Evolutionary conservation across 148 eudicot species (phyloP).

Genomic region (Rhododendron ovatum): DNA sequence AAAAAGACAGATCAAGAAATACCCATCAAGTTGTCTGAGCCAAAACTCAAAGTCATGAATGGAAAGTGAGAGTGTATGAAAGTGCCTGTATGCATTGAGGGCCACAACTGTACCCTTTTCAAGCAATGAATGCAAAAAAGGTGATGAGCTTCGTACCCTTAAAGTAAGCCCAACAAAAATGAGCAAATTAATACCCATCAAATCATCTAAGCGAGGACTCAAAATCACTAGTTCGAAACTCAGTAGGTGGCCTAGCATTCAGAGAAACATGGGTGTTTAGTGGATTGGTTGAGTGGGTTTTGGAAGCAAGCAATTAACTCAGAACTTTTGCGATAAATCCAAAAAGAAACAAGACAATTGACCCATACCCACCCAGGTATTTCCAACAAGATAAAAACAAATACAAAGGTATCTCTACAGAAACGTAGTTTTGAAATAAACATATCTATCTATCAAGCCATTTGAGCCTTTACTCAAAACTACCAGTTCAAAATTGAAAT

Average conservation of each 20-base stretch:
- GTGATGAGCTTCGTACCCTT: no score
- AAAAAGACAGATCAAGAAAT: slow-evolving; percentile 4
- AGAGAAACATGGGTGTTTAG: background rate
- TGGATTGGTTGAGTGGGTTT: background rate
- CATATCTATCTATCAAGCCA: background rate
- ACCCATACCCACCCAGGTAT: background rate
- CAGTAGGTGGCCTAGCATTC: background rate
- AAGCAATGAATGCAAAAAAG: no score
- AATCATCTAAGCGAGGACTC: background rate
- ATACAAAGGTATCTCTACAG: background rate
- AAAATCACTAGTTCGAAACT: background rate
- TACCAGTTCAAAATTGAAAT: background rate
- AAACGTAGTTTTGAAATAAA: background rate
- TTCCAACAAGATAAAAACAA: background rate
- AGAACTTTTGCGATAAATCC: background rate
- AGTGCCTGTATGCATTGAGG: background rate
- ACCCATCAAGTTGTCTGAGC: slow-evolving; percentile 23
- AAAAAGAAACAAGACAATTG: background rate
- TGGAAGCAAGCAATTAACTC: background rate
- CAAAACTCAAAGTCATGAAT: slow-evolving; percentile 11
- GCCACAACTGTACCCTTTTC: no score
- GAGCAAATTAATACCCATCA: background rate
- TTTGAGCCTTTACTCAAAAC: background rate
- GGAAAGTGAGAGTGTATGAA: background rate
- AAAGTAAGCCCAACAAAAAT: no score